Evolutionary conservation across 2,329 filamentous ascomycete species (phyloP), one percentile per base, ranked within the genome.

Genomic region (Chrysoporthe deuterocubensis): DNA sequence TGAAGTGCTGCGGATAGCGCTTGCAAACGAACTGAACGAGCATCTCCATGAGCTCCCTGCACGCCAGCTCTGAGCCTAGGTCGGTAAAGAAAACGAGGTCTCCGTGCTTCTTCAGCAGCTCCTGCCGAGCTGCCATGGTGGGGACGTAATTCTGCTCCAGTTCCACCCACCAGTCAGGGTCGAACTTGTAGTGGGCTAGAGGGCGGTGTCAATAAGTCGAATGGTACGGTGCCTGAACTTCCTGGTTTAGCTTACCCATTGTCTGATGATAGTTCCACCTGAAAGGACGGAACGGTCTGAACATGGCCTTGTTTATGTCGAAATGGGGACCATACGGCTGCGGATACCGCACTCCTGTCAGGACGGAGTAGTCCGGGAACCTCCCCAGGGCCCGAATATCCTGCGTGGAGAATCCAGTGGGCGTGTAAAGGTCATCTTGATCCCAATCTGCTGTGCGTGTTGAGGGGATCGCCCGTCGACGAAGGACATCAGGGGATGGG

Each of bases 21-120:
- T 87, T 84, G 69, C 88, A 92, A n/a, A 95, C 78, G 72, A 95
- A 96, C 71, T 95, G 92, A 3, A 97, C 72, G 2, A 84, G 85
- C 88, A 95, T 94, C 77, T 97, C 93, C 92, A 96, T 94, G 6
- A 96, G 81, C 74, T 97, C 93, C 75, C 93, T 94, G 76, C 90
- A 93, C 0, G 89, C 93, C 0, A 96, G 81, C 73, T 96, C 91
- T 0, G 90, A 90, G 1, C 92, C 92, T 0, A 92, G 92, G 0
- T 94, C 82, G 43, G 84, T 83, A 66, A 90, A 85, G 1, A 96
- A 83, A 1, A 96, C 88, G 3, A 81, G 79, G 11, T 83, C 82
- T 1, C 90, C 88, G 71, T 95, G 83, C 67, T 89, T 80, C 13
- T 80, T 80, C 74, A 89, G 91, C 0, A 96, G 83, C 0, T 79